These are phyloP conservation scores for Aspergillus funiculosus DNA, from an alignment of 495 filamentous ascomycete species.

Conservation along the genomic window DNA sequence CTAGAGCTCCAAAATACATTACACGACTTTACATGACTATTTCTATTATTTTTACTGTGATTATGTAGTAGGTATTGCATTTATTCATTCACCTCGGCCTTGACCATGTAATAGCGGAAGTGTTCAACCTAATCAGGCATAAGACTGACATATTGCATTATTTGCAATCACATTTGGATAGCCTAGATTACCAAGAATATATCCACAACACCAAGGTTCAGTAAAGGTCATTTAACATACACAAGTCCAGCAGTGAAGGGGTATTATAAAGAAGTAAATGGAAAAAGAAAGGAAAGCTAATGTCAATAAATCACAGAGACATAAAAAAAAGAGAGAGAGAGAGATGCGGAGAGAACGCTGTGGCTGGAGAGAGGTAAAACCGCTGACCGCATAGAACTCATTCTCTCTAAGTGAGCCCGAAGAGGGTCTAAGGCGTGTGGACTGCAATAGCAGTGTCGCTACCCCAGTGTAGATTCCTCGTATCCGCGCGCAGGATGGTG, in stretches of 20 bases:
- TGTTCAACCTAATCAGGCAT: too few relatives aligned
- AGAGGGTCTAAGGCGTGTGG: too few relatives aligned
- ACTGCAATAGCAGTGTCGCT: too few relatives aligned
- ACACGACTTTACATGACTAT: too few relatives aligned
- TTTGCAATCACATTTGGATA: conserved; percentile 14
- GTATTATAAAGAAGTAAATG: conserved; percentile 34
- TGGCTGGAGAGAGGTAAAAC: background rate
- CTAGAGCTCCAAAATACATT: too few relatives aligned
- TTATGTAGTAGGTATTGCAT: too few relatives aligned
- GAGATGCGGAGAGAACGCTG: conserved; percentile 10
- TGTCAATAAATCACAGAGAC: conserved; percentile 22
- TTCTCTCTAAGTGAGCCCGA: too few relatives aligned
- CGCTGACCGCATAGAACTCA: too few relatives aligned
- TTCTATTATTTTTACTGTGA: too few relatives aligned
- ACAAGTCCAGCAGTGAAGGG: conserved; percentile 30
- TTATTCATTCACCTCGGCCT: too few relatives aligned
- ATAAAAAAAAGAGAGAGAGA: conserved; percentile 9
- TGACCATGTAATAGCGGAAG: too few relatives aligned
- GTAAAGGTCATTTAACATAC: conserved; percentile 27
- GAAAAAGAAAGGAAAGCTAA: conserved; percentile 20
- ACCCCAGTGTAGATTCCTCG: background rate
- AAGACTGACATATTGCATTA: background rate
- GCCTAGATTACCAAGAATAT: conserved; percentile 9
- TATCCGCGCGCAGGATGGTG: too few relatives aligned
- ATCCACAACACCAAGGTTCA: conserved; percentile 16